A percentile compares a stretch with the other conserved stretches of the same genome.
Evolutionary conservation across 2,329 filamentous ascomycete species (phyloP).

Genomic region (Colletotrichum magnum): DNA sequence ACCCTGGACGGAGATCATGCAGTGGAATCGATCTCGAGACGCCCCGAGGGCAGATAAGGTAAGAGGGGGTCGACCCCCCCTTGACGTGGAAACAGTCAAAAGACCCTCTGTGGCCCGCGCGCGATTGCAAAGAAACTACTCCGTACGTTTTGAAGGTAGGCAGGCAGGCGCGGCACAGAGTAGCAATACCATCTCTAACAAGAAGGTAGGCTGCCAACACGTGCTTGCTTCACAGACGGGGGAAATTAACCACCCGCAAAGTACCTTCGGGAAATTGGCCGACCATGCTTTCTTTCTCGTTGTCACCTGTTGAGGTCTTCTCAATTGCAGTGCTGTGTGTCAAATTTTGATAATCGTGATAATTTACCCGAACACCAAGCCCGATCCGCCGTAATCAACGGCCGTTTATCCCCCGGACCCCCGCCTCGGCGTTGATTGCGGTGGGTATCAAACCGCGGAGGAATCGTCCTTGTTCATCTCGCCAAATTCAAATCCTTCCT

Average conservation of each 20-base stretch:
- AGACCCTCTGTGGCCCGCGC: constrained; percentile 8
- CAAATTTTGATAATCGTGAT: constrained; percentile 24
- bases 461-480: constrained; percentile 12
- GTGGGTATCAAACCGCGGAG: neutral
- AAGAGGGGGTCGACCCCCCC: neutral
- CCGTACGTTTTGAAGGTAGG: neutral
- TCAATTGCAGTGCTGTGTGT: neutral
- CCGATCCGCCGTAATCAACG: neutral
- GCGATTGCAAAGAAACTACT: neutral
- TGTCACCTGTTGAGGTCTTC: too few relatives aligned
- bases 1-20: constrained; percentile 34
- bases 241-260: too few relatives aligned
- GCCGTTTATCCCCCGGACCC: constrained; percentile 1
- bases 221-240: too few relatives aligned
- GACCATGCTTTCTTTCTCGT: too few relatives aligned
- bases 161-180: neutral
- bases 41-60: constrained; percentile 17
- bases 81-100: neutral
- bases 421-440: constrained; percentile 2
- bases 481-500: neutral
- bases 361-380: neutral
- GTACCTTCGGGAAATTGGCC: too few relatives aligned
- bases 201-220: too few relatives aligned
- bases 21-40: constrained; percentile 19
- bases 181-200: too few relatives aligned